Evolutionary conservation across 768 basidiomycete species (phyloP).

Genomic region (Cyclocybe aegerita): DNA sequence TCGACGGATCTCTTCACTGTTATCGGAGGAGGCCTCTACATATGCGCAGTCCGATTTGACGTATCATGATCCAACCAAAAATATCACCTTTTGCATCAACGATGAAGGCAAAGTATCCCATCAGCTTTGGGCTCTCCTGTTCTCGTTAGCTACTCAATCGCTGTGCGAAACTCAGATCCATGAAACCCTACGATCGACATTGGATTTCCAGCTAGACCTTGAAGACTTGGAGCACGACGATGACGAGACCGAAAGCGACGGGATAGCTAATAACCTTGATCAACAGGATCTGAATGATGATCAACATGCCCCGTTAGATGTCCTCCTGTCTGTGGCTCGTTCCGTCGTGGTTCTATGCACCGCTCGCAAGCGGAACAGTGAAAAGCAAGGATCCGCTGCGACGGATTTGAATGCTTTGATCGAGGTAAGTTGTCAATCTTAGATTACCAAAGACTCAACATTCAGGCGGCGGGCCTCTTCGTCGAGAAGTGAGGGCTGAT

Average conservation of each 20-base stretch:
- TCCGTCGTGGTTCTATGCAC: conserved; percentile 30
- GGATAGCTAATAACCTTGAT: background rate
- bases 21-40: background rate
- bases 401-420: conserved; percentile 33
- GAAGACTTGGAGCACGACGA: conserved; percentile 4
- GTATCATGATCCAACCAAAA: conserved; percentile 13
- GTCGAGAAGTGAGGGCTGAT: background rate
- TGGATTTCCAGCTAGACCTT: conserved; percentile 9
- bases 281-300: too few species aligned
- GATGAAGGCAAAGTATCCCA: conserved; percentile 52
- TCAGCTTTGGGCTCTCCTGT: conserved; percentile 44
- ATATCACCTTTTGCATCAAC: conserved; percentile 29
- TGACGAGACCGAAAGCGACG: background rate
- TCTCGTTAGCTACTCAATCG: conserved; percentile 2
- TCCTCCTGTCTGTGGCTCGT: conserved; percentile 16
- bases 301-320: background rate
- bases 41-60: conserved; percentile 16
- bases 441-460: background rate
- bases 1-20: background rate
- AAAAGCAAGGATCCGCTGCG: conserved; percentile 20
- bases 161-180: background rate
- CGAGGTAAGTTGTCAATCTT: conserved; percentile 28
- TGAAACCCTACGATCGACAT: background rate
- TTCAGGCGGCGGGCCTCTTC: background rate
- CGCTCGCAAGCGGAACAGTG: conserved; percentile 26